Evolutionary conservation across 306 rosid species (phyloP).

Genomic region (Albizia julibrissin): DNA sequence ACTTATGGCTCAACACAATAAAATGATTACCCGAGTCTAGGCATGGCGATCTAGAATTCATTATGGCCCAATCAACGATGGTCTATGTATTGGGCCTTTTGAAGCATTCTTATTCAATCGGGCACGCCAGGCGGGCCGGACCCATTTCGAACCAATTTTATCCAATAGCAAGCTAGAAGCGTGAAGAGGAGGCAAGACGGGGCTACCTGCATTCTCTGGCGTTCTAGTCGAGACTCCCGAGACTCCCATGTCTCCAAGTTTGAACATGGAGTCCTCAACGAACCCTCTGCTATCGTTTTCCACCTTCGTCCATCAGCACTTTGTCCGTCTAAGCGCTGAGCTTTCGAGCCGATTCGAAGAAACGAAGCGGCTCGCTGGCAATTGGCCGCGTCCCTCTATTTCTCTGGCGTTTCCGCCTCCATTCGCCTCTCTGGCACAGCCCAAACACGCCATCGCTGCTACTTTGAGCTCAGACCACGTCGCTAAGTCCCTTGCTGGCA

Average conservation of each 20-base stretch:
- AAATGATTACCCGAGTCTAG: not conserved
- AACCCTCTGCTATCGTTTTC: conserved; percentile 75
- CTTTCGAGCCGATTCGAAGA: conserved; percentile 59
- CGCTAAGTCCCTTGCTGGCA: conserved; percentile 78
- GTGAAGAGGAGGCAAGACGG: not conserved
- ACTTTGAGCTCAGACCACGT: conserved; percentile 62
- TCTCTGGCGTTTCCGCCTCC: conserved; percentile 36
- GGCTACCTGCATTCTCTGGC: not conserved
- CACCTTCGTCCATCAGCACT: conserved; percentile 69
- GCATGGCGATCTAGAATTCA: not conserved
- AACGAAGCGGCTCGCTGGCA: conserved; percentile 58
- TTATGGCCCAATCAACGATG: not conserved
- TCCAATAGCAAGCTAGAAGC: not conserved
- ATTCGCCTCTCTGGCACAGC: conserved; percentile 45
- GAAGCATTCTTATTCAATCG: not conserved
- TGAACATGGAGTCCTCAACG: conserved; percentile 53
- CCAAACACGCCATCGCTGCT: conserved; percentile 71
- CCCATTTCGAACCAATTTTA: not conserved
- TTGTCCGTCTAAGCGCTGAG: conserved; percentile 59
- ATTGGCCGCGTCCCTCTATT: conserved; percentile 30
- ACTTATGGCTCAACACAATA: no score
- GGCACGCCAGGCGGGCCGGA: not conserved
- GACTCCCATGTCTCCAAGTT: not conserved
- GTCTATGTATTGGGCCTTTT: not conserved
- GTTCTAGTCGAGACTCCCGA: not conserved